phyloP scores from a whole-genome alignment of 352 stramenopile species.

The Globisporangium splendens region DNA sequence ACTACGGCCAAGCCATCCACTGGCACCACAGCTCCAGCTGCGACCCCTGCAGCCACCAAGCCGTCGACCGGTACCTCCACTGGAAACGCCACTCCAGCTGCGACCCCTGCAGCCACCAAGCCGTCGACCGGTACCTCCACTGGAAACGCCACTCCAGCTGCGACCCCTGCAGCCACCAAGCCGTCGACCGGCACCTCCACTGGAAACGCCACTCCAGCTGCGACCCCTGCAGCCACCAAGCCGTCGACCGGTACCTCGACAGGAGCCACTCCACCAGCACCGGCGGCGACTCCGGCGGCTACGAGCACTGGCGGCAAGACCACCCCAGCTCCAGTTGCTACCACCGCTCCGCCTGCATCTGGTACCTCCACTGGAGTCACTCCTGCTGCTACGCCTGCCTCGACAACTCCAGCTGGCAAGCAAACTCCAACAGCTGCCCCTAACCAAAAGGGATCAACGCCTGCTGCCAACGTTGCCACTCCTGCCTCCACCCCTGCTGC shows the following conservation, averaged over 20 bases:
- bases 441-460: slow-evolving; percentile 1
- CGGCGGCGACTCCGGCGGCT: slow-evolving; percentile 2
- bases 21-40: neutral
- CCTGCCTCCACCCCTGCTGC: slow-evolving; percentile 1
- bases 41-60: slow-evolving; percentile 14
- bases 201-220: slow-evolving; percentile 2
- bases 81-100: slow-evolving; percentile 7
- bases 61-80: neutral
- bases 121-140: slow-evolving; percentile 5
- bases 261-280: neutral
- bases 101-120: slow-evolving; percentile 3
- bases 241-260: slow-evolving; percentile 1
- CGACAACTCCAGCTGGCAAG: slow-evolving; percentile 1
- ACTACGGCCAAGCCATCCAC: slow-evolving; percentile 16
- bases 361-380: neutral
- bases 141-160: slow-evolving; percentile 3
- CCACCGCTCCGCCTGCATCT: slow-evolving; percentile 7
- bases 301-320: neutral
- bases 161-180: slow-evolving; percentile 8
- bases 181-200: slow-evolving; percentile 5
- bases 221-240: slow-evolving; percentile 4
- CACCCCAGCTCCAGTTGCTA: slow-evolving; percentile 1
- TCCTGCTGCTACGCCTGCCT: neutral
- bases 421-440: neutral
- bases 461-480: slow-evolving; percentile 3